A percentile compares a stretch with the other conserved stretches of the same genome.
Evolutionary conservation across 257 asterid genomes (phyloP).

Genomic region (Plantago ovata): DNA sequence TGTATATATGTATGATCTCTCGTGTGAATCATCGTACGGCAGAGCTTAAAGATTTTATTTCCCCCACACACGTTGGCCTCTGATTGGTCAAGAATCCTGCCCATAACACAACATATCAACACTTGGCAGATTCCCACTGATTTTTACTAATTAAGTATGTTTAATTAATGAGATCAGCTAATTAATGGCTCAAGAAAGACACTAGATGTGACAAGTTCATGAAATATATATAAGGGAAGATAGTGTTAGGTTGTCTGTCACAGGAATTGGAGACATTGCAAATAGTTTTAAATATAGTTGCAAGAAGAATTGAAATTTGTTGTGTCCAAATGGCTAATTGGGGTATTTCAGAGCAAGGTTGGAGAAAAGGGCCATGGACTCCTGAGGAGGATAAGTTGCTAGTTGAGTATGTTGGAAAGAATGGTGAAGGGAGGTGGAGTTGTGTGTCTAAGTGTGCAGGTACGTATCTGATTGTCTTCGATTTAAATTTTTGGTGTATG

Average conservation of each 20-base stretch:
- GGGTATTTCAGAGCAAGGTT: conserved; percentile 31
- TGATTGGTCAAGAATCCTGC: conserved; percentile 28
- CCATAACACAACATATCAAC: conserved; percentile 23
- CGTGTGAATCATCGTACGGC: conserved; percentile 21
- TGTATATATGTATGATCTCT: not conserved
- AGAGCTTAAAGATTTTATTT: conserved; percentile 13
- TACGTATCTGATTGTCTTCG: not conserved
- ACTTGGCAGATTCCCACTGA: conserved; percentile 35
- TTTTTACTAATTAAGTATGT: conserved; percentile 21
- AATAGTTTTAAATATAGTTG: not conserved
- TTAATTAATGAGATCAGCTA: conserved; percentile 22
- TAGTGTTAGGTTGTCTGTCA: conserved; percentile 28
- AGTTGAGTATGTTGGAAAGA: conserved; percentile 24
- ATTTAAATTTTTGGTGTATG: too few species aligned
- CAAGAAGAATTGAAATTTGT: not conserved
- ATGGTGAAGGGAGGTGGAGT: conserved; percentile 63
- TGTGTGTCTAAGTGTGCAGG: conserved; percentile 41
- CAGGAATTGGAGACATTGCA: conserved; percentile 30
- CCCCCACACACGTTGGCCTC: conserved; percentile 27
- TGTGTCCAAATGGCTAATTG: conserved; percentile 25
- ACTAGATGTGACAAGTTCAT: conserved; percentile 25
- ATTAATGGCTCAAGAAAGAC: conserved; percentile 23
- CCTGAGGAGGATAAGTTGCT: conserved; percentile 46
- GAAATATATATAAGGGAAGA: conserved; percentile 22
- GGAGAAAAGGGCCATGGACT: conserved; percentile 56